Evolutionary conservation across 768 basidiomycete species (phyloP), one percentile per base, ranked within the genome.

Genomic region (Fomitopsis serialis): DNA sequence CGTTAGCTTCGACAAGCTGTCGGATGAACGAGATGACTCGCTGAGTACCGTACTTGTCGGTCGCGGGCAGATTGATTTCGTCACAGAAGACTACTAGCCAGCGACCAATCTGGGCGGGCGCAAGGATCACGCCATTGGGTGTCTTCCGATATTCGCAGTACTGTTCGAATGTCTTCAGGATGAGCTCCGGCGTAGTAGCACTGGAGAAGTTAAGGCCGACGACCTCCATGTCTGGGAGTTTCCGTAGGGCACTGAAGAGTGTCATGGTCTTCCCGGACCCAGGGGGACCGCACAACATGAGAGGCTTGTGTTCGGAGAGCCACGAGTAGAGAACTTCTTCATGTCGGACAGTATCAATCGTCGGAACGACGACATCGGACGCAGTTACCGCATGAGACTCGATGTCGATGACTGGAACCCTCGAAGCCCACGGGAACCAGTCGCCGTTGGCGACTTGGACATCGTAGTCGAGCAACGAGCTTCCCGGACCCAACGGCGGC

Each of bases 31-130:
- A 98, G 64, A 99, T 98, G 64, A 99, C 97, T 24, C 92, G 82
- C 67, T 99, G 97, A 4, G 97, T 99, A 2, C 97, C 97, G 63
- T 99, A 99, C 71, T 94, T 96, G 76, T 99, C 97, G 9, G 85
- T 79, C 15, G 97, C 93, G 2, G 97, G 97, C 3, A 99, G 74
- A 66, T 99, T 99, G 77, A 99, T 98, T 70, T 99, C 97, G 67
- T 99, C 97, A 68, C 97, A 99, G 74, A 99, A 99, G n/a, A 99
- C 88, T 32, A 99, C 95, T 46, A 99, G 79, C 97, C 97, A 99
- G 44, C 94, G 86, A 24, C 96, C 96, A 57, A 98, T 93, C 64
- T 98, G 94, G 3, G 87, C 72, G 10, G 97, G 97, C 2, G 97
- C 87, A 49, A 99, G 82, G 45, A 98, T 82, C 45, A 97, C 90